phyloP scores from a whole-genome alignment of 2,329 filamentous ascomycete genomes.

The Curvularia hawaiiensis region DNA sequence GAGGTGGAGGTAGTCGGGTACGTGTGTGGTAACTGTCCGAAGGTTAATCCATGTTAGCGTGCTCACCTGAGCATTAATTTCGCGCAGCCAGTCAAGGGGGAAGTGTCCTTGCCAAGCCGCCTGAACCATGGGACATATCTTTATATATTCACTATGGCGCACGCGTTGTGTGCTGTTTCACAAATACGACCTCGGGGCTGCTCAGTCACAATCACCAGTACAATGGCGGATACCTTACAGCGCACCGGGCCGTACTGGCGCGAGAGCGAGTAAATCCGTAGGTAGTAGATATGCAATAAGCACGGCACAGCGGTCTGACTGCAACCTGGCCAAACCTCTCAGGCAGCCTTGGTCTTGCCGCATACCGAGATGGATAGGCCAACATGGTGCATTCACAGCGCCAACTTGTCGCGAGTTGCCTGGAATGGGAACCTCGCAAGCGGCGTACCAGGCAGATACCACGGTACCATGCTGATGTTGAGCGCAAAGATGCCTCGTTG shows the following conservation, averaged over 20 bases:
- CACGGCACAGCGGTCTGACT: not conserved
- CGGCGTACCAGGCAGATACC: not conserved
- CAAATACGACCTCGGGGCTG: not conserved
- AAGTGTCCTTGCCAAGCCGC: slow-evolving; percentile 7
- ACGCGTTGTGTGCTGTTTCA: not conserved
- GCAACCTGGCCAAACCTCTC: not conserved
- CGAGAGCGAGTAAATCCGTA: not conserved
- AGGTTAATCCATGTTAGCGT: slow-evolving; percentile 12
- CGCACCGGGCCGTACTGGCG: not conserved
- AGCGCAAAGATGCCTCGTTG: not conserved
- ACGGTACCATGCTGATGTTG: not conserved
- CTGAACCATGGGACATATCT: slow-evolving; percentile 4
- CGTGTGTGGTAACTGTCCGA: slow-evolving; percentile 7
- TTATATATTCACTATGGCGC: slow-evolving; percentile 1
- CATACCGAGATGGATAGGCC: slow-evolving; percentile 2
- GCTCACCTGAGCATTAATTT: slow-evolving; percentile 13
- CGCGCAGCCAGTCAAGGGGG: slow-evolving; percentile 10
- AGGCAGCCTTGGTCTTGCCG: slow-evolving; percentile 2
- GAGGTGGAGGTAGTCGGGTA: slow-evolving; percentile 1
- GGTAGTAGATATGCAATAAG: not conserved
- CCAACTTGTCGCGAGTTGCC: not conserved
- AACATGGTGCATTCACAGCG: slow-evolving; percentile 3
- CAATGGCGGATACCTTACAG: not conserved
- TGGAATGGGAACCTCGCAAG: not conserved
- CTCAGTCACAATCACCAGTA: not conserved